A percentile compares a stretch with the other conserved stretches of the same genome.
Evolutionary conservation across 164 flowering plant genomes (phyloP).

Genomic region (Macadamia integrifolia): DNA sequence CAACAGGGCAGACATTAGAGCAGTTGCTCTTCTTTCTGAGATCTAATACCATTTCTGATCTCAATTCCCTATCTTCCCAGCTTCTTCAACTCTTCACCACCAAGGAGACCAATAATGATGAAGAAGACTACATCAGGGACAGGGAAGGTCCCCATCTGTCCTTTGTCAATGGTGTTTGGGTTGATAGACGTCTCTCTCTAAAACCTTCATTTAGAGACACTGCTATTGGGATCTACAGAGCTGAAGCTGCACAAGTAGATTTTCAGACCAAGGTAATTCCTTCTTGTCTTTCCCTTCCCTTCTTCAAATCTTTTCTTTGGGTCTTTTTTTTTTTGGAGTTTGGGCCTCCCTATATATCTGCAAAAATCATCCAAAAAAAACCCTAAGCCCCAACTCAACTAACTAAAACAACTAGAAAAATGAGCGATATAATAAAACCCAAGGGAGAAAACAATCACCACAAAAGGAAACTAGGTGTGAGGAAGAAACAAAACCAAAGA

Average conservation of each 20-base stretch:
- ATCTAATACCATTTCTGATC: conserved; percentile 5
- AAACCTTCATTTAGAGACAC: conserved; percentile 24
- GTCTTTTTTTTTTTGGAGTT: too few relatives aligned
- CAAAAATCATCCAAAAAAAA: too few relatives aligned
- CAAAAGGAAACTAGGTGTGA: too few relatives aligned
- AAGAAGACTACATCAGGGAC: conserved; percentile 3
- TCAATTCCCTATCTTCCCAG: conserved; percentile 11
- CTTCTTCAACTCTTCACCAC: background rate
- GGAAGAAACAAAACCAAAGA: too few relatives aligned
- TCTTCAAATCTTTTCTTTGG: too few relatives aligned
- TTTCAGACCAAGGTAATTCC: conserved; percentile 17
- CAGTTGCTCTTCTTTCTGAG: conserved; percentile 23
- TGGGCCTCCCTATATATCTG: too few relatives aligned
- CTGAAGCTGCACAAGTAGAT: conserved; percentile 17
- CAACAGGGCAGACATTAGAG: conserved; percentile 17
- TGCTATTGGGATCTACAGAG: conserved; percentile 8
- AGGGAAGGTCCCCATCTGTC: conserved; percentile 24
- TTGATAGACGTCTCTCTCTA: conserved; percentile 14
- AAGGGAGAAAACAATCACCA: too few relatives aligned
- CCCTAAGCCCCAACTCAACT: too few relatives aligned
- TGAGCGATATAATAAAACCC: too few relatives aligned
- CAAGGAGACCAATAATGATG: background rate
- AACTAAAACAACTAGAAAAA: too few relatives aligned
- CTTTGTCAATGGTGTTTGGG: conserved; percentile 28
- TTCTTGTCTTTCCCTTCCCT: too few relatives aligned